Evolutionary conservation across 2,329 filamentous ascomycete genomes (phyloP), one percentile per base, ranked within the genome.

Genomic region (Verticillium albo-atrum): DNA sequence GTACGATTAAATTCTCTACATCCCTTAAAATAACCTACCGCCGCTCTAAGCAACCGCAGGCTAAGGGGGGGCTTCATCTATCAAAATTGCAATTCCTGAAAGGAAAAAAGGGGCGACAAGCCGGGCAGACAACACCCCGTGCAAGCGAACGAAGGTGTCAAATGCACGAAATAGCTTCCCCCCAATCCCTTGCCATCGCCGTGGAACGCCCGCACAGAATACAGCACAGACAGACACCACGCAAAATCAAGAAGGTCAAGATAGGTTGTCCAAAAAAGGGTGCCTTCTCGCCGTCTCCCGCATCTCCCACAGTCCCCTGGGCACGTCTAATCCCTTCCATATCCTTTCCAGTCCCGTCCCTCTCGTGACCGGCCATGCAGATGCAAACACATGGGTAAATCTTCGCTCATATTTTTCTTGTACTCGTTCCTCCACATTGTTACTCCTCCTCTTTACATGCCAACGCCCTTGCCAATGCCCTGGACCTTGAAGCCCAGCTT

Each of bases 401-500:
- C 26, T 28, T 53, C 27, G 25, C 27, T 53, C 32, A 26, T 42
- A 35, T 25, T 23, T 34, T n/a, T 55, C 34, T 35, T 55, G 54
- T 55, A 20, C 34, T 10, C 30, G 17, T 37, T 37, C 23, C 32
- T 27, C 25, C 34, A 26, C 30, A 10, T 26, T 55, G 3, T 12
- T 25, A 10, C 17, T 42, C 20, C 15, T 37, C 23, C 3, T 14
- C 79, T 78, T 53, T 74, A 74, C 57, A 73, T 74, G 59, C 75
- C 76, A 64, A 78, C 77, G 14, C 77, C 75, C 6, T 74, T 78
- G 20, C 72, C 73, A 53, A 74, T 72, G 58, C 75, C 76, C 32
- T 68, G 75, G 50, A 72, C 67, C 68, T 73, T 69, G 71, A 71
- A 73, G 62, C 77, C 73, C 42, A 70, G 66, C 64, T 77, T 64